phyloP scores from a whole-genome alignment of 148 eudicot genomes.

The Persicaria tinctoria region DNA sequence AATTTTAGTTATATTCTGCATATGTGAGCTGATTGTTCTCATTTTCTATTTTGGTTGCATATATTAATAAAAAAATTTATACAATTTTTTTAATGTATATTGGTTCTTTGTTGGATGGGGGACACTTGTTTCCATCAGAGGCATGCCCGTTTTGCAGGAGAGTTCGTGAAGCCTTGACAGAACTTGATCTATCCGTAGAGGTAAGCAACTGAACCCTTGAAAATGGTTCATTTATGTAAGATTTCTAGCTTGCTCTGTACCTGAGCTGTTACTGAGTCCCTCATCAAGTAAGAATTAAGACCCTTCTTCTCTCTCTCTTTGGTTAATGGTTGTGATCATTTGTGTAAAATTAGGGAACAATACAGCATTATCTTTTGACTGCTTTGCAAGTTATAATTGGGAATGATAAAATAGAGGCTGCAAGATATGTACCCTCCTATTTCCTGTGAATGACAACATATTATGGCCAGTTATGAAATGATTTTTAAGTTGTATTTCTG shows the following conservation, averaged over 20 bases:
- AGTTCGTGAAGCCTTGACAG: slow-evolving; percentile 58
- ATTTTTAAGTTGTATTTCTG: not conserved
- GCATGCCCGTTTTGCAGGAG: slow-evolving; percentile 70
- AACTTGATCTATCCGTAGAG: slow-evolving; percentile 52
- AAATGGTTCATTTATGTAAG: not conserved
- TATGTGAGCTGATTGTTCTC: not conserved
- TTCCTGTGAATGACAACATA: not conserved
- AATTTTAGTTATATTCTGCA: not conserved
- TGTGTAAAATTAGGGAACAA: not conserved
- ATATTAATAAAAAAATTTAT: not conserved
- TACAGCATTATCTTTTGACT: not conserved
- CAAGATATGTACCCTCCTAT: not conserved
- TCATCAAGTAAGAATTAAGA: not conserved
- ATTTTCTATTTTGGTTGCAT: not conserved
- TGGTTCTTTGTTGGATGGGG: not conserved
- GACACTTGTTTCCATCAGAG: slow-evolving; percentile 27
- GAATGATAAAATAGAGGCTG: not conserved
- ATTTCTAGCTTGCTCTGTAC: not conserved
- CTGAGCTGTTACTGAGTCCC: not conserved
- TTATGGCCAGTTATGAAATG: not conserved
- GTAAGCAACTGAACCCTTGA: slow-evolving; percentile 13
- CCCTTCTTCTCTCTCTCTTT: not conserved
- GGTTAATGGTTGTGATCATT: not conserved
- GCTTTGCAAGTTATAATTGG: not conserved
- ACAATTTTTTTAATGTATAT: not conserved